Conservation (phyloP, 768 basidiomycete genomes). For the Psilocybe cubensis region DNA sequence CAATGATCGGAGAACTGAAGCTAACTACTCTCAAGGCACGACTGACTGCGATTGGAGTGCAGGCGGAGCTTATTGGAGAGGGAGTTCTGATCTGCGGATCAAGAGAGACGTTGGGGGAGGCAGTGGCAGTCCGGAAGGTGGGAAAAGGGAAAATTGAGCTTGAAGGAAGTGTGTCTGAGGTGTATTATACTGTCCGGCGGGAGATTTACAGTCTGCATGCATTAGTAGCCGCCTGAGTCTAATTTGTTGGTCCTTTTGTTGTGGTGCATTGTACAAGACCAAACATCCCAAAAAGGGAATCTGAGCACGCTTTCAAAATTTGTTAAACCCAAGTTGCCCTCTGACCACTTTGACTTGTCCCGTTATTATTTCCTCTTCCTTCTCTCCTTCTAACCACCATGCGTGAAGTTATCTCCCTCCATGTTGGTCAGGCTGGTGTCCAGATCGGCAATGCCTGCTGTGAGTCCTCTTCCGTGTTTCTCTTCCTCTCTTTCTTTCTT, state of each 20-base stretch:
- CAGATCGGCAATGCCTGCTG: slow-evolving; percentile 97
- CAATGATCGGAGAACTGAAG: slow-evolving; percentile 98
- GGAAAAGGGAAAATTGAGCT: slow-evolving; percentile 85
- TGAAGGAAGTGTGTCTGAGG: slow-evolving; percentile 86
- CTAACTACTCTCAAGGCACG: slow-evolving; percentile 87
- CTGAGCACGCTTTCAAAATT: slow-evolving; percentile 27
- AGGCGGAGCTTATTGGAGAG: slow-evolving; percentile 96
- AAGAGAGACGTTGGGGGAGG: slow-evolving; percentile 56
- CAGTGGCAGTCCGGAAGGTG: slow-evolving; percentile 89
- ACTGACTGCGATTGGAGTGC: slow-evolving; percentile 73
- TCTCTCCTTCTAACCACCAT: slow-evolving; percentile 41
- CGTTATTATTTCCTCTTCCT: slow-evolving; percentile 12
- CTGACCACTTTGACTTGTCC: slow-evolving; percentile 32
- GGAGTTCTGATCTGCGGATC: slow-evolving; percentile 89
- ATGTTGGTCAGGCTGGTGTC: slow-evolving; percentile 97
- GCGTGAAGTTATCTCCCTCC: slow-evolving; percentile 95
- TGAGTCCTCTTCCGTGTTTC: slow-evolving; percentile 41
- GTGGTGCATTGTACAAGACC: slow-evolving; percentile 14
- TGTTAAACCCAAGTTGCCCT: slow-evolving; percentile 34
- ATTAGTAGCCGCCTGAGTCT: slow-evolving; percentile 66
- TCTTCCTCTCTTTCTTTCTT: slow-evolving; percentile 8
- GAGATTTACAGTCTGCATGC: slow-evolving; percentile 94
- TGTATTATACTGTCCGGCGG: slow-evolving; percentile 87
- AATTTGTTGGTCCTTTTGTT: slow-evolving; percentile 13
- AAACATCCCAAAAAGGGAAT: slow-evolving; percentile 34